Percentiles rank a stretch among this genome's conserved stretches.
Conservation (phyloP, 179 eudicot genomes). For the Vitellaria paradoxa region DNA sequence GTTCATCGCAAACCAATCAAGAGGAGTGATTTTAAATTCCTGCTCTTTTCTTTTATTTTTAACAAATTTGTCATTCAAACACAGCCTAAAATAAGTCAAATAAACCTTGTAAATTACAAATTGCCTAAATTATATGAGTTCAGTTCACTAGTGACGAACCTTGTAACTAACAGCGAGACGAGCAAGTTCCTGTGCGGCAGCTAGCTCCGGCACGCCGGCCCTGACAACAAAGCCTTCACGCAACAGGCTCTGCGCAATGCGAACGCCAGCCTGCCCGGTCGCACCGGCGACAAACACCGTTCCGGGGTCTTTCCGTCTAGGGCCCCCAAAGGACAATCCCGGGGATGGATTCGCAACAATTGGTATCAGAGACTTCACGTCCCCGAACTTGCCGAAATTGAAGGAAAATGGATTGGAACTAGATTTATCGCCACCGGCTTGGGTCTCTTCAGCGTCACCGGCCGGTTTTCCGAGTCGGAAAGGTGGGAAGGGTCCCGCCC, state of each 20-base stretch:
- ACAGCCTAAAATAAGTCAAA: too few relatives aligned
- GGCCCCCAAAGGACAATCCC: conserved; percentile 34
- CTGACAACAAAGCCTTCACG: conserved; percentile 79
- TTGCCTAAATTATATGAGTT: too few relatives aligned
- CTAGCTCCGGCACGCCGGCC: conserved; percentile 89
- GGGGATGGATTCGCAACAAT: conserved; percentile 37
- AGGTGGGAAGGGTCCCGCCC: conserved; percentile 28
- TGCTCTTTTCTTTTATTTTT: too few relatives aligned
- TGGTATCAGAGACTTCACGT: conserved; percentile 64
- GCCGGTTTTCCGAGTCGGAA: conserved; percentile 32
- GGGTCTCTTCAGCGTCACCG: conserved; percentile 16
- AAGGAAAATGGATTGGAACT: conserved; percentile 49
- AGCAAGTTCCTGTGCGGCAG: conserved; percentile 89
- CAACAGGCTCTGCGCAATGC: conserved; percentile 65
- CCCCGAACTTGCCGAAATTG: conserved; percentile 53
- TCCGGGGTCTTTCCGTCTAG: conserved; percentile 65
- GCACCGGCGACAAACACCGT: conserved; percentile 97
- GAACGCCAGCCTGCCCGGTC: conserved; percentile 73
- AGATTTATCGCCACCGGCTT: not conserved
- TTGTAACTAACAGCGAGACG: conserved; percentile 68
- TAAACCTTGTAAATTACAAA: too few relatives aligned
- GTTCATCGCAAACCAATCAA: too few relatives aligned
- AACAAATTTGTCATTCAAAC: too few relatives aligned
- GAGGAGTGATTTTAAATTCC: too few relatives aligned
- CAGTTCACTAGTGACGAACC: conserved; percentile 32